Evolutionary conservation across 2,329 filamentous ascomycete genomes (phyloP), one percentile per base, ranked within the genome.

Genomic region (Trichoderma cornu-damae): DNA sequence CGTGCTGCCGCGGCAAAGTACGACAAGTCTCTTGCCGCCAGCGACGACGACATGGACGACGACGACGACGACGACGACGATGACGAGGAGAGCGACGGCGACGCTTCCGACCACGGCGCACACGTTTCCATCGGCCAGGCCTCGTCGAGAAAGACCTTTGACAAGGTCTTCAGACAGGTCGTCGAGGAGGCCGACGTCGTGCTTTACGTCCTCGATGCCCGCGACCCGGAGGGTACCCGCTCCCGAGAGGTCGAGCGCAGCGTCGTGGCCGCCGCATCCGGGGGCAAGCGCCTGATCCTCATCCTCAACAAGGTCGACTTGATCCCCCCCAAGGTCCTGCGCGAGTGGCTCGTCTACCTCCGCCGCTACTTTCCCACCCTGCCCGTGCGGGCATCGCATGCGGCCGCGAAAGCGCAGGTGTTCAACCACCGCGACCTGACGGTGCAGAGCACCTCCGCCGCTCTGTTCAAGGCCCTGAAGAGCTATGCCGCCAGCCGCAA

Each of bases 301-400:
- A 84, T 96, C 58, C 79, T 96, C 64, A 96, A 96, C 85, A 96
- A 96, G 82, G 92, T 96, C 70, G 92, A 96, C 71, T 81, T 96
- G 57, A 82, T 96, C 44, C 92, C 92, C 2, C 84, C 89, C 20
- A 80, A 85, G 46, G 88, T 93, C 11, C 83, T 96, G 43, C 90
- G 89, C 70, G 84, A 81, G 66, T 96, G 92, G 92, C 84, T 96
- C 63, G 73, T 82, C 59, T 85, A 96, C 72, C 82, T 96, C 61
- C 87, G 90, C 61, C 84, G 90, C 63, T 96, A 88, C 71, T 96
- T 96, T 79, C 92, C 92, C 28, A 96, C 92, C 6, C 79, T 96
- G 34, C 92, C 92, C 20, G 84, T 96, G 52, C 89, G 90, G 68
- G 92, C 92, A 14, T 91, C 90, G 47, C 86, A 83, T 64, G 82